phyloP scores from a whole-genome alignment of 148 eudicot species.

The Amaranthus palmeri region DNA sequence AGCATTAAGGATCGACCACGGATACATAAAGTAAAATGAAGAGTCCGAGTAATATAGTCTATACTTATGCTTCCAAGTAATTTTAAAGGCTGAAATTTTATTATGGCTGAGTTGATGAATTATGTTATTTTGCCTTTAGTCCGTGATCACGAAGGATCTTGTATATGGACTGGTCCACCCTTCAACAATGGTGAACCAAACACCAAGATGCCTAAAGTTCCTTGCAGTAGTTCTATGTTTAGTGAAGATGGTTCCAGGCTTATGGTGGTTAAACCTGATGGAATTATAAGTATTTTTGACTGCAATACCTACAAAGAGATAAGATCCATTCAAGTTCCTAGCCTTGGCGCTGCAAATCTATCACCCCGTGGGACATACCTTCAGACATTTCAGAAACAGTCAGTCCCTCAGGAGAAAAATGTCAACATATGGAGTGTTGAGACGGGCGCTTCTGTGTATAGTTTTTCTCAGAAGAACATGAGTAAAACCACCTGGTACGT shows the following conservation, averaged over 20 bases:
- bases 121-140: slow-evolving; percentile 31
- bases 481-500: slow-evolving; percentile 75
- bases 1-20: too few relatives aligned
- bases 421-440: slow-evolving; percentile 65
- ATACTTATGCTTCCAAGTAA: neutral
- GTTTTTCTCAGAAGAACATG: slow-evolving; percentile 66
- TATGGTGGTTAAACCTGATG: slow-evolving; percentile 62
- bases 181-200: slow-evolving; percentile 60
- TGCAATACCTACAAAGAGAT: slow-evolving; percentile 56
- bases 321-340: slow-evolving; percentile 52
- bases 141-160: slow-evolving; percentile 66
- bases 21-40: too few relatives aligned
- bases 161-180: slow-evolving; percentile 81
- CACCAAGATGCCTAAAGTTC: slow-evolving; percentile 49
- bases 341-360: slow-evolving; percentile 52
- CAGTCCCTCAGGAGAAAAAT: slow-evolving; percentile 74
- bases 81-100: neutral
- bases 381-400: slow-evolving; percentile 80
- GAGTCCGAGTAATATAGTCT: neutral
- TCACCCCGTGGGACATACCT: slow-evolving; percentile 84
- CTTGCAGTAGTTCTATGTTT: slow-evolving; percentile 63
- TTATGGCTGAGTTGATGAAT: neutral
- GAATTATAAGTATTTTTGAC: slow-evolving; percentile 52
- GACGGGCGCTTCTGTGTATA: slow-evolving; percentile 61
- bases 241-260: slow-evolving; percentile 82